A percentile compares a stretch with the other conserved stretches of the same genome.
These are phyloP conservation scores for Blastomyces percursus DNA, from an alignment of 2,329 filamentous ascomycete genomes.

Conservation along the genomic window DNA sequence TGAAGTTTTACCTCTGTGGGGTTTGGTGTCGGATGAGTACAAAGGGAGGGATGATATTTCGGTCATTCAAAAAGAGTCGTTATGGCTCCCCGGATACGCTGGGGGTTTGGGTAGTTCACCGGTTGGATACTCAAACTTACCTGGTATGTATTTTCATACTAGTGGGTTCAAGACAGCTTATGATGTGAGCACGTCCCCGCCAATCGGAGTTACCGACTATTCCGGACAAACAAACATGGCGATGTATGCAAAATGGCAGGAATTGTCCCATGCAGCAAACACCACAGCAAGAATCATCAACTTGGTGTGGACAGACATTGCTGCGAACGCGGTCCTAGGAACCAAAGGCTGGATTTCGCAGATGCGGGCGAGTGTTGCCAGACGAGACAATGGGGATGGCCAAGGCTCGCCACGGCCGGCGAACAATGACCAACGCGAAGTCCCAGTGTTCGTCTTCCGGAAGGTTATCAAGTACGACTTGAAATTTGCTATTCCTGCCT, in stretches of 20 bases:
- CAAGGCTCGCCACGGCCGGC: constrained; percentile 25
- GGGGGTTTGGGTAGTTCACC: background rate
- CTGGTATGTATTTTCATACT: constrained; percentile 25
- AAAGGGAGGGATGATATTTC: constrained; percentile 25
- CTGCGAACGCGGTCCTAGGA: constrained; percentile 35
- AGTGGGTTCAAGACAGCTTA: constrained; percentile 19
- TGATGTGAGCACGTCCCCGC: background rate
- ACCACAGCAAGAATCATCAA: constrained; percentile 31
- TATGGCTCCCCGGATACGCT: constrained; percentile 24
- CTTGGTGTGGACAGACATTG: constrained; percentile 38
- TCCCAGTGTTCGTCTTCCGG: constrained; percentile 14
- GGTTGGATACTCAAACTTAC: constrained; percentile 23
- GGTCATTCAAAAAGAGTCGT: constrained; percentile 20
- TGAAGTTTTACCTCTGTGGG: constrained; percentile 31
- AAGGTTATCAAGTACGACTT: constrained; percentile 10
- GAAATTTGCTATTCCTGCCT: constrained; percentile 22
- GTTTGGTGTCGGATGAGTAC: constrained; percentile 26
- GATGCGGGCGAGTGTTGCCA: background rate
- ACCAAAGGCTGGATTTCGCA: constrained; percentile 18
- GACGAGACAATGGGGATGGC: constrained; percentile 28
- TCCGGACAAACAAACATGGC: constrained; percentile 30
- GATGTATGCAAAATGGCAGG: constrained; percentile 34
- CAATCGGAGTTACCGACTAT: constrained; percentile 21
- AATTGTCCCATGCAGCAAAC: constrained; percentile 20
- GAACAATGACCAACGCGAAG: constrained; percentile 27